phyloP scores from a whole-genome alignment of 2,329 filamentous ascomycete genomes.

The Colletotrichum sp. region DNA sequence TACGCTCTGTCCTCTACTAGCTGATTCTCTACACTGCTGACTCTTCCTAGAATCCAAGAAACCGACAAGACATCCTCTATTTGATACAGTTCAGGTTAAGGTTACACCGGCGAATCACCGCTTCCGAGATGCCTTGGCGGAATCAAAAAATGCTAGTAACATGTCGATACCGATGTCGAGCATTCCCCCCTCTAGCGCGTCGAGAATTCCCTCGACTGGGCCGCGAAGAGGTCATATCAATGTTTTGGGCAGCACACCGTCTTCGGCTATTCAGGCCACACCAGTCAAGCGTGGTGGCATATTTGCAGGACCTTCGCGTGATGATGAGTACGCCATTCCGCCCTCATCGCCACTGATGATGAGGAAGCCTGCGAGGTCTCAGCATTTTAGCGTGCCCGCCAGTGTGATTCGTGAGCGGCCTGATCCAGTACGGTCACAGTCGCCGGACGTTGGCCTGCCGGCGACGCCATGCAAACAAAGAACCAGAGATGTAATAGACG shows the following conservation, averaged over 20 bases:
- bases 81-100: constrained; percentile 54
- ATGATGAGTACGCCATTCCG: constrained; percentile 32
- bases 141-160: constrained; percentile 24
- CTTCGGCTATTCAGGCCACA: constrained; percentile 22
- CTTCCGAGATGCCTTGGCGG: constrained; percentile 54
- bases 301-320: background rate
- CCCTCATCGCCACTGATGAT: constrained; percentile 40
- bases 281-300: constrained; percentile 4
- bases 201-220: constrained; percentile 47
- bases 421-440: background rate
- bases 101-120: constrained; percentile 62
- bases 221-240: constrained; percentile 35
- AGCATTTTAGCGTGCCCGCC: constrained; percentile 16
- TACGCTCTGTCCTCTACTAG: constrained; percentile 36
- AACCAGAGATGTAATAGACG: constrained; percentile 17
- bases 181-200: constrained; percentile 42
- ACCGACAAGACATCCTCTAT: constrained; percentile 41
- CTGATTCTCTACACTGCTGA: background rate
- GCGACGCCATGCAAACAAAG: constrained; percentile 44
- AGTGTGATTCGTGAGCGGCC: constrained; percentile 31
- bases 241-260: constrained; percentile 26
- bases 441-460: constrained; percentile 26
- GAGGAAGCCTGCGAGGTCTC: constrained; percentile 23
- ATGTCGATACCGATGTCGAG: constrained; percentile 9
- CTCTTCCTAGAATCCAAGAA: constrained; percentile 55